Base-by-base conservation (phyloP, 371 early-diverging fungal species). In the Funneliformis caledonium region DNA sequence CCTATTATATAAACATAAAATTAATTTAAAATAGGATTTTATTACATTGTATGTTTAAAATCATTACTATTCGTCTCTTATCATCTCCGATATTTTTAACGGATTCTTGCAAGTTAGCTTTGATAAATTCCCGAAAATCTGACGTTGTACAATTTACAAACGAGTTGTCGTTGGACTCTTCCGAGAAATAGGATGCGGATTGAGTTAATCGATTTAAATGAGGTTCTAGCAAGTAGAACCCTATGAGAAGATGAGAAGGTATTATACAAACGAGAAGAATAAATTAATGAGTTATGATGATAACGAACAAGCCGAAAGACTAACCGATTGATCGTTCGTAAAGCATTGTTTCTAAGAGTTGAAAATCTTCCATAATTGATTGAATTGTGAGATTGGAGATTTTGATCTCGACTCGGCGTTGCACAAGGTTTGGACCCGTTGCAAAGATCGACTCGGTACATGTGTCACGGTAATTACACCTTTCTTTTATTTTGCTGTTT, bases 321-420 rank as follows among this genome's bases (percentile, higher is more conserved):
- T 19, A 37, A 78, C 78, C 78, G 4, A 50, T 48, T n/a, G 47
- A 69, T 16, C 69, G 69, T 31, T 78, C 78, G 37, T 78, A 78
- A 52, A 78, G 78, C 16, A 78, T 68, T 33, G 78, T 78, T 68
- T 78, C 78, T 26, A 78, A 33, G 16, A 78, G 37, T 69, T 78
- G 48, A 33, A 78, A 68, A 61, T 62, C 65, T 31, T 65, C 65
- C 26, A 65, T 26, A 65, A 19, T 19, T 19, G 7, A 10, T 4
- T 52, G 19, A 37, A 2, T 37, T 37, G 1, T 2, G 3, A 37
- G 37, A 37, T 37, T 37, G 37, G 3, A 37, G 37, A 37, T 37
- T 37, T 37, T 37, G 3, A 37, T 37, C 1, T 37, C 2, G 3
- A 37, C 37, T 0, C 3, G 37, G 37, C 3, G 37, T 37, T 37